These are phyloP conservation scores for Cystobasidium tubakii DNA, from an alignment of 768 basidiomycete genomes.

Conservation along the genomic window DNA sequence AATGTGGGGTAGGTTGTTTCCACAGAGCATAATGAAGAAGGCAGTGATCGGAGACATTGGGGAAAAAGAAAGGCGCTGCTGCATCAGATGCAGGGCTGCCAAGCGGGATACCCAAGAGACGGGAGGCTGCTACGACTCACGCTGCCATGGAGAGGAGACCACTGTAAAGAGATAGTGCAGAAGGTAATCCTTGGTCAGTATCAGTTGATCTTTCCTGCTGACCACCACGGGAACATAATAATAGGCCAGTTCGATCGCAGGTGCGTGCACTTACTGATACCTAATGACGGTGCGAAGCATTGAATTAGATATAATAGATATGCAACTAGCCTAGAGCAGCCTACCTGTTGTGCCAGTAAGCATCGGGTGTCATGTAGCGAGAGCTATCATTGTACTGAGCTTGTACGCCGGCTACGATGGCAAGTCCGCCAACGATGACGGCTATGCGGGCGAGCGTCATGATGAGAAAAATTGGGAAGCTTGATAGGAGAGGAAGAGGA, in stretches of 20 bases:
- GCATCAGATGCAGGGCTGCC: not conserved
- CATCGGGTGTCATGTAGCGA: slow-evolving; percentile 23
- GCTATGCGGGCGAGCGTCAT: not conserved
- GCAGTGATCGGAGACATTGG: not conserved
- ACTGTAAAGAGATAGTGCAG: slow-evolving; percentile 1
- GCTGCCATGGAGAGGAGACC: slow-evolving; percentile 31
- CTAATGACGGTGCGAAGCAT: not conserved
- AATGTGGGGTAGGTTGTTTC: not conserved
- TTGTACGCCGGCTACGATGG: not conserved
- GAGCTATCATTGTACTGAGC: slow-evolving; percentile 17
- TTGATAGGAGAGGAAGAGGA: not conserved
- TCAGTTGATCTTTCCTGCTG: not conserved
- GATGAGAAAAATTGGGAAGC: not conserved
- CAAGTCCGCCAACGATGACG: not conserved
- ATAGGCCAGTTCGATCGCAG: too few species aligned
- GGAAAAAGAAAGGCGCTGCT: not conserved
- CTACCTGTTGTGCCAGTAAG: slow-evolving; percentile 35
- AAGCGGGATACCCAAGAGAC: not conserved
- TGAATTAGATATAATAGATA: not conserved
- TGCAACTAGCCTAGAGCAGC: not conserved
- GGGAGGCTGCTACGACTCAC: not conserved
- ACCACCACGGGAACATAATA: too few species aligned
- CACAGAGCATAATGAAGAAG: too few species aligned
- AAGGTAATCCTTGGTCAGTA: not conserved
- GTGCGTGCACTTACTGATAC: slow-evolving; percentile 20